These are phyloP conservation scores for Penicillium cosmopolitanum DNA, from an alignment of 495 filamentous ascomycete species.

Conservation along the genomic window DNA sequence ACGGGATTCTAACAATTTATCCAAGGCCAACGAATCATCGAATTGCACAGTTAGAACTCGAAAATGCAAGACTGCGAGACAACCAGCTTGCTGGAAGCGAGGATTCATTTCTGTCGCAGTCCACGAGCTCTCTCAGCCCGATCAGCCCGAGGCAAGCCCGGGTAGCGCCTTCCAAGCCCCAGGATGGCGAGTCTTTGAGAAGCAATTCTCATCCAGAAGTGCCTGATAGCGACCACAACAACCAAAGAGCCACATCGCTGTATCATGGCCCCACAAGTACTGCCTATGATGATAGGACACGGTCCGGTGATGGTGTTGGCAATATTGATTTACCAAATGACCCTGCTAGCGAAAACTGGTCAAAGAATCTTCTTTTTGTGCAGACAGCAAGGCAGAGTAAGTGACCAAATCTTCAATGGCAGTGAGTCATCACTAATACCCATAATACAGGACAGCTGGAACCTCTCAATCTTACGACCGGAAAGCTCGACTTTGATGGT, in stretches of 20 bases:
- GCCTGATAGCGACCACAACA: conserved; percentile 22
- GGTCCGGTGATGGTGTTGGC: conserved; percentile 13
- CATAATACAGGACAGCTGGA: conserved; percentile 32
- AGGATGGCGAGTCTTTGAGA: conserved; percentile 14
- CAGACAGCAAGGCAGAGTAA: conserved; percentile 35
- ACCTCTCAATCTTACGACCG: conserved; percentile 28
- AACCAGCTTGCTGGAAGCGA: conserved; percentile 5
- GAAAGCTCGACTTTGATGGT: conserved; percentile 45
- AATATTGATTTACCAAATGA: conserved; percentile 3
- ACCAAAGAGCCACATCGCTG: conserved; percentile 20
- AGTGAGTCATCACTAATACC: neutral
- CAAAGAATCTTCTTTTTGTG: conserved; percentile 29
- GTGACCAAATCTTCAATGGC: neutral
- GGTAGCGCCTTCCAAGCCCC: conserved; percentile 4
- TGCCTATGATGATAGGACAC: conserved; percentile 32
- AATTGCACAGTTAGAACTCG: conserved; percentile 30
- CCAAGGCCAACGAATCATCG: conserved; percentile 33
- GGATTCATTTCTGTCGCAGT: conserved; percentile 7
- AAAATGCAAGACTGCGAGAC: conserved; percentile 32
- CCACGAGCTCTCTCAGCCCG: conserved; percentile 10
- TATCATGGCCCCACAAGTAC: conserved; percentile 40
- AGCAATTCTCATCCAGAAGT: conserved; percentile 28
- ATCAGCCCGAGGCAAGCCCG: conserved; percentile 13
- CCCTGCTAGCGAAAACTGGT: conserved; percentile 23
- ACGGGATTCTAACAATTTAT: neutral